Conservation (phyloP, 78 protist species). For the Isochrysis galbana region DNA sequence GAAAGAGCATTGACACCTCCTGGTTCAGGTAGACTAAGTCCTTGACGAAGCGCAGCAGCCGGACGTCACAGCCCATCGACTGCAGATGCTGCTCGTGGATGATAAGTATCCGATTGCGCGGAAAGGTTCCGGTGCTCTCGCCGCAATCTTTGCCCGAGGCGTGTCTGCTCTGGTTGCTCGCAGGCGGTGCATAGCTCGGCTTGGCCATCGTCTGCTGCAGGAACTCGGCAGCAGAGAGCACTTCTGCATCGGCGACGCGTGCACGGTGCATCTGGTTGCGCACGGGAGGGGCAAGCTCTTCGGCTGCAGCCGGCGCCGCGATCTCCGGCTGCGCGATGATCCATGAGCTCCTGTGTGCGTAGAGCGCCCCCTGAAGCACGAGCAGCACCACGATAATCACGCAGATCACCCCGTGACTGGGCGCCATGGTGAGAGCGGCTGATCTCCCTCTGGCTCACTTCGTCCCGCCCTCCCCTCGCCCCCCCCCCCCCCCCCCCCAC, state of each 20-base stretch:
- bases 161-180: too few species aligned
- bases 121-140: background rate
- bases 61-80: conserved; percentile 15
- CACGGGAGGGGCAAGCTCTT: too few species aligned
- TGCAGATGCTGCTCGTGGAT: conserved; percentile 13
- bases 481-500: too few species aligned
- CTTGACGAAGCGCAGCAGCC: background rate
- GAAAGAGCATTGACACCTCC: background rate
- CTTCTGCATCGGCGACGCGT: too few species aligned
- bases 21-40: background rate
- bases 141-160: background rate
- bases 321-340: background rate
- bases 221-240: background rate
- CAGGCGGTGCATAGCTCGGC: background rate
- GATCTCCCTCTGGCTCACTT: too few species aligned
- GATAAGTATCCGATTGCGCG: background rate
- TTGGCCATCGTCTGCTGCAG: background rate
- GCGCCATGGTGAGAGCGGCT: too few species aligned
- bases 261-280: too few species aligned
- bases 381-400: background rate
- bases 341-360: background rate
- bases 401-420: background rate
- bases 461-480: too few species aligned
- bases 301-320: too few species aligned
- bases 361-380: background rate